Evolutionary conservation across 768 basidiomycete species (phyloP).

Genomic region (Termitomyces sp.): DNA sequence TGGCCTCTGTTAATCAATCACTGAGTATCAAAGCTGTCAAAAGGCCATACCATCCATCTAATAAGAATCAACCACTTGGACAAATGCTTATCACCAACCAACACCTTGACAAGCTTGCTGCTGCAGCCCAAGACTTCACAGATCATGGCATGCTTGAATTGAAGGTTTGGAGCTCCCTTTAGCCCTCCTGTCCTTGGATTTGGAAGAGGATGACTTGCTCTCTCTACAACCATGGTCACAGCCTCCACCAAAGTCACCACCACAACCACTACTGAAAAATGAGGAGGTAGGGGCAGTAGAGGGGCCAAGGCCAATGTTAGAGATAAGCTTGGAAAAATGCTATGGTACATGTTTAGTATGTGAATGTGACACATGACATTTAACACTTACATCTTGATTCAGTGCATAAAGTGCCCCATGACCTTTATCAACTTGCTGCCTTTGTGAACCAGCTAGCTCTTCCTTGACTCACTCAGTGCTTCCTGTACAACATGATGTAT

Average conservation of each 20-base stretch:
- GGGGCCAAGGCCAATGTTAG: conserved; percentile 1
- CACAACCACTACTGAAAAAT: no score
- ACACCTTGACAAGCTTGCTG: conserved; percentile 12
- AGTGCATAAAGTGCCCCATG: no score
- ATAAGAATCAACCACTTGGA: not conserved
- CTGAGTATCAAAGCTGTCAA: not conserved
- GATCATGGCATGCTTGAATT: not conserved
- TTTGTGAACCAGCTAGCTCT: no score
- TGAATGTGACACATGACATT: no score
- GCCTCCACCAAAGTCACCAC: no score
- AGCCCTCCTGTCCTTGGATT: no score
- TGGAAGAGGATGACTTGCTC: not conserved
- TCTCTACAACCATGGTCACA: no score
- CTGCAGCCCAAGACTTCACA: not conserved
- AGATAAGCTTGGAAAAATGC: conserved; percentile 1
- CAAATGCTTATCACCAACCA: conserved; percentile 14
- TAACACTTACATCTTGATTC: no score
- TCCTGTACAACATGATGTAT: conserved; percentile 23
- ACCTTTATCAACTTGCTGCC: no score
- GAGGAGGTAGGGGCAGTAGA: conserved; percentile 2
- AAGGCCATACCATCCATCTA: conserved; percentile 7
- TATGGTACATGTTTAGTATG: no score
- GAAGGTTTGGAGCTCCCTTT: no score
- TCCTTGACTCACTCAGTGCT: conserved; percentile 18
- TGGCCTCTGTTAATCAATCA: conserved; percentile 9